Evolutionary conservation across 169 alveolate genomes (phyloP).

Genomic region (Eimeria falciformis): DNA sequence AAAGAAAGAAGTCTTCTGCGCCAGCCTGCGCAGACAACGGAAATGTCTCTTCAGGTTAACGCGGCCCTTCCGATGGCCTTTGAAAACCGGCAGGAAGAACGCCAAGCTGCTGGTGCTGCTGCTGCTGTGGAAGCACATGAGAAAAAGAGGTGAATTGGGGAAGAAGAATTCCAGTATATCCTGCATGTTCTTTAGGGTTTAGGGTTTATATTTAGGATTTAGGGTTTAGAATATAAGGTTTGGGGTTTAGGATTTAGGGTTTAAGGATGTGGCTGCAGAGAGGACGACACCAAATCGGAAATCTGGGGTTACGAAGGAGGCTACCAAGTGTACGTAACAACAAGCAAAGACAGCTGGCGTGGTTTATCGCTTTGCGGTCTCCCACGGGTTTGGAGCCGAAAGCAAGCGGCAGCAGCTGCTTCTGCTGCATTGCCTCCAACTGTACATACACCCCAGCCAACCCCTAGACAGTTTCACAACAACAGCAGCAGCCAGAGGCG

Average conservation of each 20-base stretch:
- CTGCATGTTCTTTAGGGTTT: neutral
- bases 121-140: neutral
- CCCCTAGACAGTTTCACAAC: neutral
- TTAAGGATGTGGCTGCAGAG: neutral
- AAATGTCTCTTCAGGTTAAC: too few relatives aligned
- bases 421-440: neutral
- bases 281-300: neutral
- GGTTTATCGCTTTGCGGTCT: conserved; percentile 39
- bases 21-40: neutral
- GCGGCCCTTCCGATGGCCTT: too few relatives aligned
- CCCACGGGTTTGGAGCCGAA: conserved; percentile 34
- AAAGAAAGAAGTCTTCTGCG: neutral
- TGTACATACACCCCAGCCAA: conserved; percentile 3
- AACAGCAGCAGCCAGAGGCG: neutral
- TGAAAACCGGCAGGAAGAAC: too few relatives aligned
- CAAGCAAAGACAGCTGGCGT: conserved; percentile 11
- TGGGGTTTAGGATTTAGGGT: neutral
- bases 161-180: too few relatives aligned
- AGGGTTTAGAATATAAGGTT: neutral
- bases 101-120: too few relatives aligned
- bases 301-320: conserved; percentile 13
- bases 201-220: neutral
- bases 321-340: conserved; percentile 31
- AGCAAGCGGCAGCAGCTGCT: neutral
- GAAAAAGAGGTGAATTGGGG: too few relatives aligned